Evolutionary conservation across 352 stramenopile species (phyloP).

Genomic region (Pythium myriotylum): DNA sequence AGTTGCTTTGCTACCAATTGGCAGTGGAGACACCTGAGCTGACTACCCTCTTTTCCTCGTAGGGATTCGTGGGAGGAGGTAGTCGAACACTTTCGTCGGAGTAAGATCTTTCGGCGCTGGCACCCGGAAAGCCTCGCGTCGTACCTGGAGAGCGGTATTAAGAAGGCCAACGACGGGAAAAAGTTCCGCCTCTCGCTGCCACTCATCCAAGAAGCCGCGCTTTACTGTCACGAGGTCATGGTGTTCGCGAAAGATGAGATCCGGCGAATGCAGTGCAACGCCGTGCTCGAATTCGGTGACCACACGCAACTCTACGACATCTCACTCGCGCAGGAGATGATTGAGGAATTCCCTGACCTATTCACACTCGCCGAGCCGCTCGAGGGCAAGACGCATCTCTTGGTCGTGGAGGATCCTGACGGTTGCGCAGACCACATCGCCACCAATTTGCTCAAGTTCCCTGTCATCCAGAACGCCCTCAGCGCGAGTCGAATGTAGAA

Average conservation of each 20-base stretch:
- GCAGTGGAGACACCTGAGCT: background rate
- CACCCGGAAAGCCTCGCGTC: slow-evolving; percentile 7
- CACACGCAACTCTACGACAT: slow-evolving; percentile 14
- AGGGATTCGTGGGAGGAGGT: slow-evolving; percentile 25
- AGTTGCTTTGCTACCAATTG: too few species aligned
- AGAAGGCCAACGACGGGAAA: slow-evolving; percentile 8
- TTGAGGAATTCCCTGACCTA: too few species aligned
- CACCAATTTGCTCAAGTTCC: too few species aligned
- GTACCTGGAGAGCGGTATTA: slow-evolving; percentile 15
- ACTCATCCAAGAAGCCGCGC: slow-evolving; percentile 9
- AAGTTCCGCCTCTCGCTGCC: slow-evolving; percentile 14
- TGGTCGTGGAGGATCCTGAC: too few species aligned
- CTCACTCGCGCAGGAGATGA: too few species aligned
- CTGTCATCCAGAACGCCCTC: too few species aligned
- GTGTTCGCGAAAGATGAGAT: slow-evolving; percentile 6
- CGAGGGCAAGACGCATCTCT: too few species aligned
- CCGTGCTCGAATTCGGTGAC: slow-evolving; percentile 17
- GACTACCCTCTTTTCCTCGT: background rate
- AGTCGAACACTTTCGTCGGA: slow-evolving; percentile 5
- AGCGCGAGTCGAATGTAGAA: too few species aligned
- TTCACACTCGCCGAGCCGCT: too few species aligned
- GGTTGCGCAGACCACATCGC: too few species aligned
- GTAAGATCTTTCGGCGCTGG: slow-evolving; percentile 12
- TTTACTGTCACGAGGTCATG: slow-evolving; percentile 25
- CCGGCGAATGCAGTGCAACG: slow-evolving; percentile 1